Conservation (phyloP, 768 basidiomycete species). For the Polyporus arcularius region DNA sequence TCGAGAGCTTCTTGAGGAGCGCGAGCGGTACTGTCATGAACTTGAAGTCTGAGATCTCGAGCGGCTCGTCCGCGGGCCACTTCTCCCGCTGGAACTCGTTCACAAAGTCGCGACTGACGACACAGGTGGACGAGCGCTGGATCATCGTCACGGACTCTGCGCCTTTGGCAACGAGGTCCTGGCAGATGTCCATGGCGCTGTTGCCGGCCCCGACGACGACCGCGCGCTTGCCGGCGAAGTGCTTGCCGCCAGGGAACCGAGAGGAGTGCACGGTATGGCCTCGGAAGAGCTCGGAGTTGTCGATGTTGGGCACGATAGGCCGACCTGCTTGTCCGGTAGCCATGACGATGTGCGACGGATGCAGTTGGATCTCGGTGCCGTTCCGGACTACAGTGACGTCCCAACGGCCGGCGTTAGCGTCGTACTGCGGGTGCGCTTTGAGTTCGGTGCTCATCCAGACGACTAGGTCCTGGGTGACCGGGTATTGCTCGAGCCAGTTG, state of each 20-base stretch:
- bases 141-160: constrained; percentile 42
- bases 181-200: constrained; percentile 30
- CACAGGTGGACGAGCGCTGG: constrained; percentile 41
- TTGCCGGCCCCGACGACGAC: constrained; percentile 69
- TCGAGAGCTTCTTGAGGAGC: constrained; percentile 1
- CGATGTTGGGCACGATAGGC: constrained; percentile 46
- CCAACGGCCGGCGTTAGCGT: constrained; percentile 45
- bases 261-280: constrained; percentile 57
- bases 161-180: constrained; percentile 23
- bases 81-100: constrained; percentile 1
- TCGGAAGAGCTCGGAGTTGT: constrained; percentile 49
- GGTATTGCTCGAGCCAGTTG: constrained; percentile 69
- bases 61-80: constrained; percentile 31
- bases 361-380: constrained; percentile 38
- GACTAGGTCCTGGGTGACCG: constrained; percentile 57
- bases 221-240: constrained; percentile 62
- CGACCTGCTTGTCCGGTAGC: constrained; percentile 55
- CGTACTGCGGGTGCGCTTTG: constrained; percentile 35
- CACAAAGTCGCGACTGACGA: constrained; percentile 24
- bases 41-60: constrained; percentile 39
- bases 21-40: constrained; percentile 33
- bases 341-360: constrained; percentile 53
- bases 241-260: constrained; percentile 46
- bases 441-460: constrained; percentile 59
- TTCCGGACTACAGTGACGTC: constrained; percentile 42